A percentile compares a stretch with the other conserved stretches of the same genome.
Conservation (phyloP, 2,329 filamentous ascomycete genomes). For the Xylaria sp. region DNA sequence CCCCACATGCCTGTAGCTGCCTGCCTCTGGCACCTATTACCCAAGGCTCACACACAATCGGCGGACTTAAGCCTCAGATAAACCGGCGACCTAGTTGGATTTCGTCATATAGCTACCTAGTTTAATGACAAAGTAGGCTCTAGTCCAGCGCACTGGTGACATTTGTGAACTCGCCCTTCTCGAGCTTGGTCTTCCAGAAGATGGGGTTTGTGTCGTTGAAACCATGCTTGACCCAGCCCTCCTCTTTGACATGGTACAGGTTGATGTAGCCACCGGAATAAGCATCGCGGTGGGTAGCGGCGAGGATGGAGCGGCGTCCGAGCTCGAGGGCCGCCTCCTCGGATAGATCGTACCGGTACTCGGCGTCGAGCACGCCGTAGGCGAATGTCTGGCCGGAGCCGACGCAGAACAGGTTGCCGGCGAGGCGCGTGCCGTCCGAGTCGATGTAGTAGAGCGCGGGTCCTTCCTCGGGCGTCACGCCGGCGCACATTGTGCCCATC, state of each 20-base stretch:
- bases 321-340: conserved; percentile 91
- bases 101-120: neutral
- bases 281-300: conserved; percentile 96
- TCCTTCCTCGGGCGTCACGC: conserved; percentile 93
- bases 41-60: neutral
- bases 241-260: conserved; percentile 98
- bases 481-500: conserved; percentile 99
- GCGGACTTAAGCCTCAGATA: neutral
- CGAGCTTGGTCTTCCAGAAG: conserved; percentile 99
- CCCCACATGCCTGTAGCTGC: neutral
- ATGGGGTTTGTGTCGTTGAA: conserved; percentile 99
- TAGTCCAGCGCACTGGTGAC: conserved; percentile 80
- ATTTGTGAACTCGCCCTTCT: conserved; percentile 98
- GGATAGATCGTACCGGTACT: conserved; percentile 89
- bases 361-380: conserved; percentile 95
- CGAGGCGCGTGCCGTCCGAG: conserved; percentile 90
- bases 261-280: conserved; percentile 99
- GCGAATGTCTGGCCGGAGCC: conserved; percentile 98
- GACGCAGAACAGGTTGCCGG: conserved; percentile 97
- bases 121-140: neutral
- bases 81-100: conserved; percentile 1
- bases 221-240: conserved; percentile 98
- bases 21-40: conserved; percentile 2
- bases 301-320: conserved; percentile 90
- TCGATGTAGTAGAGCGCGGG: conserved; percentile 99